A percentile compares a stretch with the other conserved stretches of the same genome.
Conservation (phyloP, 352 stramenopile species). For the Aphanomyces invadans region DNA sequence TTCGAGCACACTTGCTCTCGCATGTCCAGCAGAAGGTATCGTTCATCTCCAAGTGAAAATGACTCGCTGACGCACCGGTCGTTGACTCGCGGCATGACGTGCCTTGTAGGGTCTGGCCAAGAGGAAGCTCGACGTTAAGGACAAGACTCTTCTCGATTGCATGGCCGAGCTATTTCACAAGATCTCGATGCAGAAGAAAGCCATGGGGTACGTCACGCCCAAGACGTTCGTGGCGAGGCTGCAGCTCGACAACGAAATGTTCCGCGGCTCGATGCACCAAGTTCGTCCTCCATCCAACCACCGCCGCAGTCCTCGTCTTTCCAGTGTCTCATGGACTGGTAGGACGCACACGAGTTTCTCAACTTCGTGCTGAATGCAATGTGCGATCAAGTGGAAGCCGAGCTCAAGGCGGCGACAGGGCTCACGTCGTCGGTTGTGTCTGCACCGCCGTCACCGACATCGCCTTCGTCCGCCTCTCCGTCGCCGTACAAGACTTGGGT, state of each 20-base stretch:
- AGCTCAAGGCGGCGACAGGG: constrained; percentile 8
- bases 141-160: constrained; percentile 23
- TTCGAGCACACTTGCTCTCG: constrained; percentile 12
- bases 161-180: constrained; percentile 25
- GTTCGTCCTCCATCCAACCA: not conserved
- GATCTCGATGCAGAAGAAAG: constrained; percentile 22
- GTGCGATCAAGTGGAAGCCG: constrained; percentile 28
- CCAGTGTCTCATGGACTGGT: too few relatives aligned
- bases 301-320: not conserved
- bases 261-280: constrained; percentile 20
- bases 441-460: not conserved
- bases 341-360: constrained; percentile 40
- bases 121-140: constrained; percentile 11
- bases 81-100: not conserved
- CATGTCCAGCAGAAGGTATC: constrained; percentile 14
- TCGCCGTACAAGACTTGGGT: constrained; percentile 32
- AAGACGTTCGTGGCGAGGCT: constrained; percentile 23
- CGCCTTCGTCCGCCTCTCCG: not conserved
- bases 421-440: not conserved
- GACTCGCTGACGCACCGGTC: not conserved
- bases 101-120: not conserved
- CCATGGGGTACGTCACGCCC: constrained; percentile 17
- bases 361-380: constrained; percentile 41
- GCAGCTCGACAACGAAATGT: constrained; percentile 23
- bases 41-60: not conserved